These are phyloP conservation scores for Candida buenavistaensis DNA, from an alignment of 1,139 yeast genomes.

Conservation along the genomic window DNA sequence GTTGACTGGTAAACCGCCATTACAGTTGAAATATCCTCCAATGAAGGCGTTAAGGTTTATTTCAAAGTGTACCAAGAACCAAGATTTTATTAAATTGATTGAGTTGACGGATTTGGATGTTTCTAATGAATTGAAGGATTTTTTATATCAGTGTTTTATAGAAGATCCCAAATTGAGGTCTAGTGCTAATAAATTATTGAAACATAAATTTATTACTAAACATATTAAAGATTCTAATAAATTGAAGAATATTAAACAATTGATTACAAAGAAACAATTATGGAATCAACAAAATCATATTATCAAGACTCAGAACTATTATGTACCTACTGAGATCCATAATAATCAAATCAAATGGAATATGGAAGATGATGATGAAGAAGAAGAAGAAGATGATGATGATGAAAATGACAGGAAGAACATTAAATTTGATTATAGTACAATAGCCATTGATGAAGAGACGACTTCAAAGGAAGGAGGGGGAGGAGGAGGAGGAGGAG, in stretches of 20 bases:
- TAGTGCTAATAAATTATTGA: conserved; percentile 57
- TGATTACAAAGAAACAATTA: conserved; percentile 37
- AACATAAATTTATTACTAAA: conserved; percentile 54
- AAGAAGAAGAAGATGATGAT: neutral
- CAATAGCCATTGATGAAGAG: conserved; percentile 17
- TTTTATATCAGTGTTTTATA: conserved; percentile 62
- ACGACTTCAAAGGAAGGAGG: neutral
- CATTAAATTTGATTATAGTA: conserved; percentile 40
- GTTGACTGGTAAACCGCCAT: conserved; percentile 82
- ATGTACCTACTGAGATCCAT: conserved; percentile 41
- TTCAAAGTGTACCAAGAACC: conserved; percentile 36
- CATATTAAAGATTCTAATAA: conserved; percentile 15
- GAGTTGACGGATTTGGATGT: conserved; percentile 26
- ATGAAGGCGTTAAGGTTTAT: conserved; percentile 69
- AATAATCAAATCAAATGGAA: conserved; percentile 39
- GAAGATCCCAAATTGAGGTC: conserved; percentile 62
- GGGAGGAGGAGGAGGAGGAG: neutral
- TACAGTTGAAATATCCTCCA: conserved; percentile 66
- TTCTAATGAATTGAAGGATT: conserved; percentile 46
- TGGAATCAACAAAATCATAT: conserved; percentile 47
- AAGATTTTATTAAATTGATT: conserved; percentile 35
- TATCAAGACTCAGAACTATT: conserved; percentile 32
- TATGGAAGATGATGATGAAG: conserved; percentile 13
- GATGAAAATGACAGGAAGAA: conserved; percentile 10
- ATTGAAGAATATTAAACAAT: conserved; percentile 27